phyloP scores from a whole-genome alignment of 208 protist genomes.

The Balamuthia mandrillaris region DNA sequence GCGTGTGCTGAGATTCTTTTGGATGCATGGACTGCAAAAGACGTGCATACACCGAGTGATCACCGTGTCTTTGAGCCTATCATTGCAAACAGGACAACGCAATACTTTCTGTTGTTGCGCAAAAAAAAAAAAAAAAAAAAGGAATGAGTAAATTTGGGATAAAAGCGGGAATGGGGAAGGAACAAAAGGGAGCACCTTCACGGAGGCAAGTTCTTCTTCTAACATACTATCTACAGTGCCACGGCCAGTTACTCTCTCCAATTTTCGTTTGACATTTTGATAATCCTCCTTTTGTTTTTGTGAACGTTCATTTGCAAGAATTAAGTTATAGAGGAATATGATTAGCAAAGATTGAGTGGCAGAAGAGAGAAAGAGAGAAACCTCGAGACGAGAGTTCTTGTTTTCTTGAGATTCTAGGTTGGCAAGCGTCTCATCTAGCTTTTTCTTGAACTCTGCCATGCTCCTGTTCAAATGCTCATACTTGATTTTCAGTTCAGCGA shows the following conservation, averaged over 20 bases:
- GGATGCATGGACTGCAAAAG: constrained; percentile 34
- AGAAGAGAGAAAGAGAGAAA: too few species aligned
- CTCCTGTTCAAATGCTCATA: too few species aligned
- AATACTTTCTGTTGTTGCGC: not conserved
- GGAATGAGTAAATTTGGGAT: not conserved
- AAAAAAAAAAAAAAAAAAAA: not conserved
- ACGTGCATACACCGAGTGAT: constrained; percentile 42
- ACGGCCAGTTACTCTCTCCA: not conserved
- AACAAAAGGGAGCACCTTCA: not conserved
- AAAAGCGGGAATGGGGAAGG: not conserved
- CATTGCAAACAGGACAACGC: constrained; percentile 34
- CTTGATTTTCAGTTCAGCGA: too few species aligned
- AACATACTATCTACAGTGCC: not conserved
- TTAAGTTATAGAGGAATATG: too few species aligned
- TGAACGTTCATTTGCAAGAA: too few species aligned
- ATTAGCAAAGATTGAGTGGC: too few species aligned
- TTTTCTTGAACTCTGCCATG: too few species aligned
- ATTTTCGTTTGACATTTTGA: not conserved
- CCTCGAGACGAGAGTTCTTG: too few species aligned
- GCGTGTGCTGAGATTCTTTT: not conserved
- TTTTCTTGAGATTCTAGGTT: too few species aligned
- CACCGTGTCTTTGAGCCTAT: constrained; percentile 27
- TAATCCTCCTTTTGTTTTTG: constrained; percentile 23
- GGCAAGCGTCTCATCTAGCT: too few species aligned
- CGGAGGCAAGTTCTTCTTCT: constrained; percentile 20